Conservation (phyloP, 257 asterid genomes). For the Nicotiana noctiflora region DNA sequence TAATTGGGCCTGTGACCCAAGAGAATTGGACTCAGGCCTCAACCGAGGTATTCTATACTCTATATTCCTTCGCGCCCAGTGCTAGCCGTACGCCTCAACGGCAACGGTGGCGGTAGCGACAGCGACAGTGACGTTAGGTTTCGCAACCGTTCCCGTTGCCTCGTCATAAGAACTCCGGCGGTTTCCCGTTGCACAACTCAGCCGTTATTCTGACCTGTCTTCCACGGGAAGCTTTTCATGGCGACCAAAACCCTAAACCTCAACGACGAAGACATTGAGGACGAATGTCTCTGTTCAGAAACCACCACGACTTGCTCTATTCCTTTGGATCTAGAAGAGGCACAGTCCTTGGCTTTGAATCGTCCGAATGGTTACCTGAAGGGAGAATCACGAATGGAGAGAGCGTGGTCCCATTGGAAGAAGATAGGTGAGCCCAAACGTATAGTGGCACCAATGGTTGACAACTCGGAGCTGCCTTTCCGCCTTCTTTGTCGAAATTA, state of each 20-base stretch:
- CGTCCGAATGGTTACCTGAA: slow-evolving; percentile 56
- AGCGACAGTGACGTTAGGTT: slow-evolving; percentile 29
- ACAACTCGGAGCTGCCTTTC: slow-evolving; percentile 94
- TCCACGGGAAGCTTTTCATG: slow-evolving; percentile 32
- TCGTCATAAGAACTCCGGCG: slow-evolving; percentile 31
- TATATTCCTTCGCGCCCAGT: neutral
- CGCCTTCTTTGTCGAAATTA: slow-evolving; percentile 89
- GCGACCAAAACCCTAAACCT: slow-evolving; percentile 34
- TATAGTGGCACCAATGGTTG: slow-evolving; percentile 94
- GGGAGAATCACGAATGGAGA: slow-evolving; percentile 64
- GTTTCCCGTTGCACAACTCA: slow-evolving; percentile 11
- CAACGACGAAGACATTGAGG: slow-evolving; percentile 19
- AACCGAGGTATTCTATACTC: neutral
- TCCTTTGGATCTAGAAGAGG: slow-evolving; percentile 9
- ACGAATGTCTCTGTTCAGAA: slow-evolving; percentile 39
- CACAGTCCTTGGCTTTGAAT: slow-evolving; percentile 16
- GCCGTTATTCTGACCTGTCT: neutral
- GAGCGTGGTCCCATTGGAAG: slow-evolving; percentile 94
- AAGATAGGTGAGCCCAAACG: slow-evolving; percentile 65
- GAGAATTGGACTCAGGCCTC: neutral
- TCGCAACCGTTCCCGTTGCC: slow-evolving; percentile 21
- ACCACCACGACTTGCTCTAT: slow-evolving; percentile 9
- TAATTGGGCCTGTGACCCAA: neutral
- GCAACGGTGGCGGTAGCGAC: neutral
- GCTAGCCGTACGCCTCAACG: neutral